phyloP scores from a whole-genome alignment of 176 grass and related monocot species.

The Hordeum vulgare region DNA sequence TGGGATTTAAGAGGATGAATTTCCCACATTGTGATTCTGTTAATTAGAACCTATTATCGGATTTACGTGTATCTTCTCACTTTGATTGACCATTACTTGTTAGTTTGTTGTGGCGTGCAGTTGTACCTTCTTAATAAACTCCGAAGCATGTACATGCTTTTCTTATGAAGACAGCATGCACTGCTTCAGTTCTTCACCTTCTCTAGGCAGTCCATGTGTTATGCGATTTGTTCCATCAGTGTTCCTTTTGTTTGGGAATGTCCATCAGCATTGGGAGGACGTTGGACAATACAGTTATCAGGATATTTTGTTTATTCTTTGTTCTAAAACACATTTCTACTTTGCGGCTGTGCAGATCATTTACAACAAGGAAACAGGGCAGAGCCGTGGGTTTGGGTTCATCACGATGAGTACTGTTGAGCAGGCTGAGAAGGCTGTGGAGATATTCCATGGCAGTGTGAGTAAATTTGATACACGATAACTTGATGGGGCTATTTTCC shows the following conservation, averaged over 20 bases:
- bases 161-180: not conserved
- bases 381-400: slow-evolving; percentile 72
- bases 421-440: slow-evolving; percentile 75
- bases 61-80: not conserved
- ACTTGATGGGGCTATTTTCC: not conserved
- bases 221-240: not conserved
- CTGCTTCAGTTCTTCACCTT: not conserved
- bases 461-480: slow-evolving; percentile 14
- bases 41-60: not conserved
- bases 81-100: not conserved
- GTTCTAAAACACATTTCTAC: not conserved
- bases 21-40: not conserved
- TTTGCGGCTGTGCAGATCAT: slow-evolving; percentile 37
- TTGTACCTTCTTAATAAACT: not conserved
- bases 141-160: not conserved
- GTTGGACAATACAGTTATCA: not conserved
- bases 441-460: slow-evolving; percentile 68
- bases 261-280: not conserved
- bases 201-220: not conserved
- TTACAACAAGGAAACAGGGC: slow-evolving; percentile 65
- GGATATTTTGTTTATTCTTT: not conserved
- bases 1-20: not conserved
- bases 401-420: slow-evolving; percentile 71
- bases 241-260: too few species aligned
- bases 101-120: not conserved